These are phyloP conservation scores for Aspergillus sp. DNA, from an alignment of 2,329 filamentous ascomycete species.

Conservation along the genomic window DNA sequence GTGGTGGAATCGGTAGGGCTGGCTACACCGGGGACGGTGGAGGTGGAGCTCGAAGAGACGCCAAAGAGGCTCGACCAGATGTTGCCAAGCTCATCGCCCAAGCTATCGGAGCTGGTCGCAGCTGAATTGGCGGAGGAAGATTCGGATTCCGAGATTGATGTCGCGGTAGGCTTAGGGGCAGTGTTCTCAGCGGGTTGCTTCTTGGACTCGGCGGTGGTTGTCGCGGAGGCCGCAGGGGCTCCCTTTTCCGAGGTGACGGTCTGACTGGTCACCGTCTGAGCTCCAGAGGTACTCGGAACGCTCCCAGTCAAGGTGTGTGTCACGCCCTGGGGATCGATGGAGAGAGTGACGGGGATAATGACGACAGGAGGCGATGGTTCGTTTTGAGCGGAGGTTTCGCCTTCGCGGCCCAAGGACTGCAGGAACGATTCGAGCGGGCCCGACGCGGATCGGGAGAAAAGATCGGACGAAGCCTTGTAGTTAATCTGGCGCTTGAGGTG, in stretches of 20 bases:
- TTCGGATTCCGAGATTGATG: neutral
- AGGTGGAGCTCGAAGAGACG: neutral
- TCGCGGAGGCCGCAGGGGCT: neutral
- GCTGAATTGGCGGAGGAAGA: neutral
- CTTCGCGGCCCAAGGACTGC: neutral
- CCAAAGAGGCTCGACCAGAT: neutral
- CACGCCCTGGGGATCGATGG: constrained; percentile 20
- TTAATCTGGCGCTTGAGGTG: constrained; percentile 28
- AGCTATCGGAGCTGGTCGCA: neutral
- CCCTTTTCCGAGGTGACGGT: constrained; percentile 1
- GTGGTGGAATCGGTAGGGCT: neutral
- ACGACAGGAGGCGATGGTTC: constrained; percentile 12
- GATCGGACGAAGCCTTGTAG: constrained; percentile 5
- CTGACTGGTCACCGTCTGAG: constrained; percentile 12
- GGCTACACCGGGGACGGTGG: neutral
- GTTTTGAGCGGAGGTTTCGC: constrained; percentile 2
- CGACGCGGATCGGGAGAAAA: constrained; percentile 3
- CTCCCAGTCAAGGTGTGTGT: constrained; percentile 22
- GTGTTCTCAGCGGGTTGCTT: neutral
- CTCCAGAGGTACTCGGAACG: constrained; percentile 8
- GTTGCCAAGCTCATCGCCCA: neutral
- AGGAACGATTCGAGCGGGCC: neutral
- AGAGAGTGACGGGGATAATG: constrained; percentile 19
- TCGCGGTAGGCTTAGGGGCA: neutral
- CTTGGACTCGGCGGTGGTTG: neutral